Evolutionary conservation across 768 basidiomycete genomes (phyloP).

Genomic region (Coprinopsis marcescibilis): DNA sequence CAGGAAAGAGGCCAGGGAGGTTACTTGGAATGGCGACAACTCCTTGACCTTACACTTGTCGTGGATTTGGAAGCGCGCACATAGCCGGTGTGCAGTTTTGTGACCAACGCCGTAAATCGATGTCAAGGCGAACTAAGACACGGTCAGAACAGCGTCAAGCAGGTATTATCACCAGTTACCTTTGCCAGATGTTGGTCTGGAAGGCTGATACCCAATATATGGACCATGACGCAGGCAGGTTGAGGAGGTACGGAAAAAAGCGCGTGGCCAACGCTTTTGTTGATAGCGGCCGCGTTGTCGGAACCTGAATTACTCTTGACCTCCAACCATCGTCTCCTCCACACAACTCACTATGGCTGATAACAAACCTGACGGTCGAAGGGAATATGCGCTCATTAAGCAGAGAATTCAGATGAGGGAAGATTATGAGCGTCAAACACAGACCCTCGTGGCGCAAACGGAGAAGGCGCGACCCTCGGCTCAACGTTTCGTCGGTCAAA

Average conservation of each 20-base stretch:
- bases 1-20: conserved; percentile 88
- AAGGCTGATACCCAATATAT: conserved; percentile 81
- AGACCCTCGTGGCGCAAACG: conserved; percentile 78
- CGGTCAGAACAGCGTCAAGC: too few relatives aligned
- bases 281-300: conserved; percentile 2
- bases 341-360: conserved; percentile 49
- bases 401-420: conserved; percentile 76
- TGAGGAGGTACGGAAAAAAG: conserved; percentile 9
- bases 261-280: neutral
- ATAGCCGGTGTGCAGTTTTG: conserved; percentile 70
- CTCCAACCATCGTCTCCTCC: conserved; percentile 2
- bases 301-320: conserved; percentile 11
- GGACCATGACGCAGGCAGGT: conserved; percentile 52
- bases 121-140: conserved; percentile 76
- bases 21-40: conserved; percentile 82
- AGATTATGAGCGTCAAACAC: conserved; percentile 77
- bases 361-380: conserved; percentile 76
- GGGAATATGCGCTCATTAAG: conserved; percentile 81
- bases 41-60: conserved; percentile 75
- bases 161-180: too few relatives aligned
- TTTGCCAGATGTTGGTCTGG: conserved; percentile 71
- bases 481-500: conserved; percentile 88
- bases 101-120: conserved; percentile 86
- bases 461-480: conserved; percentile 86
- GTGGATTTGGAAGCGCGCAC: conserved; percentile 91